Evolutionary conservation across 208 protist species (phyloP).

Genomic region (Crithidia thermophila): DNA sequence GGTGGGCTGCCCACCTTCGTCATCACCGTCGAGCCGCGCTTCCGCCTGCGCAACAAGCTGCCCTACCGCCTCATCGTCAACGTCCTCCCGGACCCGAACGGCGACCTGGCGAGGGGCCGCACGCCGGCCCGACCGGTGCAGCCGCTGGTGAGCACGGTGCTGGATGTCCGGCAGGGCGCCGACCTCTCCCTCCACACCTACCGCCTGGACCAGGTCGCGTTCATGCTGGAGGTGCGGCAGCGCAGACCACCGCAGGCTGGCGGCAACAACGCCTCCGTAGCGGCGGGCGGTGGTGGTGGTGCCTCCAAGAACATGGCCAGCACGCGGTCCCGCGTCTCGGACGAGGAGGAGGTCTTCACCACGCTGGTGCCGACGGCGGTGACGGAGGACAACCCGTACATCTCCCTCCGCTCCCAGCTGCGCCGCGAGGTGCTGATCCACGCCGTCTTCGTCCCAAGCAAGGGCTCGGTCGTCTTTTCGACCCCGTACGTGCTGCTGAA

Average conservation of each 20-base stretch:
- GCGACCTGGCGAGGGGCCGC: constrained; percentile 26
- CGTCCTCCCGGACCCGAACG: constrained; percentile 28
- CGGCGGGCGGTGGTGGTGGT: neutral
- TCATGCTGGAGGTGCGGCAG: constrained; percentile 53
- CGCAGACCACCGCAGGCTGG: constrained; percentile 8
- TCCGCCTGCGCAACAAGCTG: constrained; percentile 72
- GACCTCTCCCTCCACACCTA: constrained; percentile 44
- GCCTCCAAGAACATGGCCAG: neutral
- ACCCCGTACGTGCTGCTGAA: constrained; percentile 80
- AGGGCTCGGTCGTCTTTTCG: constrained; percentile 46
- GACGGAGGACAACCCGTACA: constrained; percentile 17
- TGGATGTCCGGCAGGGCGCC: constrained; percentile 42
- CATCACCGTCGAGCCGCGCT: constrained; percentile 65
- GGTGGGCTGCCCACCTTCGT: constrained; percentile 73
- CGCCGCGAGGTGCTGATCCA: constrained; percentile 51
- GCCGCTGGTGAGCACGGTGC: constrained; percentile 30
- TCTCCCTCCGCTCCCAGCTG: constrained; percentile 35
- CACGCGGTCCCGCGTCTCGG: neutral
- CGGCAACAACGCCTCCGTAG: constrained; percentile 9
- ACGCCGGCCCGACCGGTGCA: constrained; percentile 14
- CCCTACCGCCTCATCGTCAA: constrained; percentile 59
- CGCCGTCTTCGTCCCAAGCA: constrained; percentile 22
- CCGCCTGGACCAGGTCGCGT: constrained; percentile 31
- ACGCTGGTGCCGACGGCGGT: constrained; percentile 24
- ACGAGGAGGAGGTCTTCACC: constrained; percentile 32